Conservation (phyloP, 2,329 filamentous ascomycete species). For the Arachnomyces sp. region DNA sequence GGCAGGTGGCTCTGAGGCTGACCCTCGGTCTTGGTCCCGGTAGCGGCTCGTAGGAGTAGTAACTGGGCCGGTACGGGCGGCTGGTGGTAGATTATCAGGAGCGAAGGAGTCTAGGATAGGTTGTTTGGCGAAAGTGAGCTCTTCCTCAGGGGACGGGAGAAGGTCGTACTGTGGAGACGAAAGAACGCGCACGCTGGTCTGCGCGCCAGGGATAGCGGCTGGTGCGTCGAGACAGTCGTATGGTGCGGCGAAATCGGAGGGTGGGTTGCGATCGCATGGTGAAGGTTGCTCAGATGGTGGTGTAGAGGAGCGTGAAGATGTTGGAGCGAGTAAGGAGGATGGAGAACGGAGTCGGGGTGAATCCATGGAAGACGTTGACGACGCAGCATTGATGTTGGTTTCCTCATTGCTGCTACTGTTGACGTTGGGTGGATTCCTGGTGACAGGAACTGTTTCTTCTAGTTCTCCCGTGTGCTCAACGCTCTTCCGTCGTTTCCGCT, state of each 20-base stretch:
- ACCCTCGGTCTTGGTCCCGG: too few species aligned
- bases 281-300: not conserved
- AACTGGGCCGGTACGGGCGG: not conserved
- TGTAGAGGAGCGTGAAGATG: not conserved
- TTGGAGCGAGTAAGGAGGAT: not conserved
- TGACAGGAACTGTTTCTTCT: too few species aligned
- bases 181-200: conserved; percentile 6
- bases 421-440: too few species aligned
- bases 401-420: too few species aligned
- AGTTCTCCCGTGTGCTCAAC: too few species aligned
- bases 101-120: not conserved
- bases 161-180: conserved; percentile 1
- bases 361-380: too few species aligned
- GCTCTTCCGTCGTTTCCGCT: not conserved
- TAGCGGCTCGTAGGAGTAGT: too few species aligned
- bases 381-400: too few species aligned
- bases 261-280: not conserved
- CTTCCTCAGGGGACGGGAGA: not conserved
- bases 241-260: not conserved
- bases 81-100: not conserved
- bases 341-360: not conserved
- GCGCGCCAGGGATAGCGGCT: conserved; percentile 2
- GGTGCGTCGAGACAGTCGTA: conserved; percentile 1
- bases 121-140: conserved; percentile 1
- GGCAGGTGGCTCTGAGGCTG: too few species aligned